Percentiles rank a stretch among this genome's conserved stretches.
These are phyloP conservation scores for Erigeron canadensis DNA, from an alignment of 129 eudicot species.

Conservation along the genomic window DNA sequence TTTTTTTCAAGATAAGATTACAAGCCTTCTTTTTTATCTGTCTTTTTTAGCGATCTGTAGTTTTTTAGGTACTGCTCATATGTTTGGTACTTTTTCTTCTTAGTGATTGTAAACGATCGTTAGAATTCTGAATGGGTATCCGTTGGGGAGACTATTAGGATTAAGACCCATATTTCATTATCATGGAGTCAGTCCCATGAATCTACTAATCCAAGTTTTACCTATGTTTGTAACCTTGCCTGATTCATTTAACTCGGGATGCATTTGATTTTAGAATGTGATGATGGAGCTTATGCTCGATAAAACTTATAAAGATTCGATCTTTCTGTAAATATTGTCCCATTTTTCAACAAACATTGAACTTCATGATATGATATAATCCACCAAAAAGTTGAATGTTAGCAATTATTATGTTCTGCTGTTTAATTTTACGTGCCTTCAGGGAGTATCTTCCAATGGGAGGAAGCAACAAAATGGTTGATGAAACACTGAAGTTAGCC, in stretches of 20 bases:
- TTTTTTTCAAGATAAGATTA: slow-evolving; percentile 14
- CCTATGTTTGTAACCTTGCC: not conserved
- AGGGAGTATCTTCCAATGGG: slow-evolving; percentile 99
- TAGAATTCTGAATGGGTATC: slow-evolving; percentile 8
- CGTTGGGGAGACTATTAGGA: slow-evolving; percentile 1
- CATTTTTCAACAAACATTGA: not conserved
- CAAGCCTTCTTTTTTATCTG: slow-evolving; percentile 15
- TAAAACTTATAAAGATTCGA: slow-evolving; percentile 7
- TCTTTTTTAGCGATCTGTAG: not conserved
- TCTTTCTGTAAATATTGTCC: not conserved
- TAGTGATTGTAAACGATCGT: slow-evolving; percentile 14
- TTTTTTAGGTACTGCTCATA: not conserved
- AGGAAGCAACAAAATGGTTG: slow-evolving; percentile 81
- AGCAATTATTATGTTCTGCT: slow-evolving; percentile 1
- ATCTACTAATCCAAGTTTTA: not conserved
- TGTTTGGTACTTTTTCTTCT: not conserved
- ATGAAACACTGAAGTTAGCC: slow-evolving; percentile 81
- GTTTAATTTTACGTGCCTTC: slow-evolving; percentile 14
- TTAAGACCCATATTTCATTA: slow-evolving; percentile 3
- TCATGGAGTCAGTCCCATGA: slow-evolving; percentile 12
- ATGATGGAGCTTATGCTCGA: not conserved
- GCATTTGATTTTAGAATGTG: slow-evolving; percentile 4
- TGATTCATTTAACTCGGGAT: not conserved
- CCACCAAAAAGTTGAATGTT: not conserved
- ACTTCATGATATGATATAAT: not conserved